phyloP scores from a whole-genome alignment of 2,329 filamentous ascomycete species.

The Cercospora beticola region DNA sequence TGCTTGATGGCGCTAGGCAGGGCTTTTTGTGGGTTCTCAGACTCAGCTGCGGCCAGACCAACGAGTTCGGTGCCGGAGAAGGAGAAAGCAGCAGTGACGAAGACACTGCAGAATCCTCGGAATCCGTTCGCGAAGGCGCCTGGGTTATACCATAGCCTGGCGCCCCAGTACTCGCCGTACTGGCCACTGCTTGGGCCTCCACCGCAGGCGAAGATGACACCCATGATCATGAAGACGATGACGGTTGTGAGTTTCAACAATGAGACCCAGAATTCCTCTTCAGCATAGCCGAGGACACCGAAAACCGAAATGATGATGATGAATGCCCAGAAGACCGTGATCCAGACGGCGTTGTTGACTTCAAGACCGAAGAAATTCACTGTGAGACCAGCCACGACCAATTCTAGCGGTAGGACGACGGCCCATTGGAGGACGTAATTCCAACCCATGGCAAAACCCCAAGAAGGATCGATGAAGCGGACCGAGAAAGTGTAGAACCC shows the following conservation, averaged over 20 bases:
- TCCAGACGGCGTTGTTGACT: conserved; percentile 28
- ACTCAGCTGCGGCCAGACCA: conserved; percentile 74
- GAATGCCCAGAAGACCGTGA: conserved; percentile 27
- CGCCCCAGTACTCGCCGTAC: conserved; percentile 48
- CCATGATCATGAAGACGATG: conserved; percentile 63
- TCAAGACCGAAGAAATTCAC: conserved; percentile 32
- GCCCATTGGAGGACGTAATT: conserved; percentile 36
- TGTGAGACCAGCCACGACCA: conserved; percentile 29
- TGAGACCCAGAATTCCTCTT: conserved; percentile 34
- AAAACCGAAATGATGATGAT: conserved; percentile 32
- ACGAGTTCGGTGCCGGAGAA: conserved; percentile 61
- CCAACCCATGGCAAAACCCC: conserved; percentile 36
- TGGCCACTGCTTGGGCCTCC: conserved; percentile 50
- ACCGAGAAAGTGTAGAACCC: conserved; percentile 43
- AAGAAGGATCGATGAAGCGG: conserved; percentile 48
- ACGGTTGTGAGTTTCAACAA: conserved; percentile 42
- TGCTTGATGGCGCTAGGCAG: conserved; percentile 87
- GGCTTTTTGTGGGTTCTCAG: conserved; percentile 74
- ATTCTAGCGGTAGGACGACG: conserved; percentile 30
- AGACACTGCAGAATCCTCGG: conserved; percentile 63
- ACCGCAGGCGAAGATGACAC: conserved; percentile 57
- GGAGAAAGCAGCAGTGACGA: conserved; percentile 63
- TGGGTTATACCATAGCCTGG: conserved; percentile 46
- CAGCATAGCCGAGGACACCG: conserved; percentile 33
- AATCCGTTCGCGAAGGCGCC: conserved; percentile 56